Evolutionary conservation across 2,329 filamentous ascomycete species (phyloP), one percentile per base, ranked within the genome.

Genomic region (Nigrospora osmanthi): DNA sequence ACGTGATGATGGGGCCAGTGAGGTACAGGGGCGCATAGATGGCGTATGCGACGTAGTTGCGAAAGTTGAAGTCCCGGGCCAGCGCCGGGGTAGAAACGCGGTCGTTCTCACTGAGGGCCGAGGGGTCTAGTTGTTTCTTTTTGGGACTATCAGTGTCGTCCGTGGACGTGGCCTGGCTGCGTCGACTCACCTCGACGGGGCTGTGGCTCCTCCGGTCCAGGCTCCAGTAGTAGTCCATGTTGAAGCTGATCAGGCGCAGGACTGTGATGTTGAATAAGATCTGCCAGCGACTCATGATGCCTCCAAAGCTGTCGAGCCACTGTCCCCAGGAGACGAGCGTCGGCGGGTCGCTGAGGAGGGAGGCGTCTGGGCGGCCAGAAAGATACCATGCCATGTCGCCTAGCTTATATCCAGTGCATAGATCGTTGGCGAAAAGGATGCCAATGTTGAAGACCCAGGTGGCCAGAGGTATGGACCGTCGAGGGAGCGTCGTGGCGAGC

Each of bases 201-300:
- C 80, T 90, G 28, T 76, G 70, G 48, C 65, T 67, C 35, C 76
- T 69, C 47, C 79, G 74, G 51, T 86, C 81, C 3, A 86, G 64
- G 56, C 87, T 93, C 91, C 93, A 98, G 63, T 95, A 91, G 62
- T 95, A 90, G 66, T 98, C 93, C 60, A 98, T 66, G 63, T 97
- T 97, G 75, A 95, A 98, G 62, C 91, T 96, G 56, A 98, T 89
- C 40, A 97, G 73, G 6, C 93, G 83, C 45, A 98, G 70, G 23
- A 97, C 84, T 3, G 91, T 96, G 49, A 98, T 81, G 59, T 98
- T 98, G 75, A 98, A 98, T 6, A 96, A 75, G n/a, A 98, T 83
- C 62, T 97, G 89, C 93, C 93, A 98, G 47, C 91, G 79, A 0
- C 84, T 74, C 60, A 95, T 82, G n/a, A 98, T 69, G 1, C 93